Evolutionary conservation across 352 stramenopile genomes (phyloP).

Genomic region (Globisporangium camurandrum): DNA sequence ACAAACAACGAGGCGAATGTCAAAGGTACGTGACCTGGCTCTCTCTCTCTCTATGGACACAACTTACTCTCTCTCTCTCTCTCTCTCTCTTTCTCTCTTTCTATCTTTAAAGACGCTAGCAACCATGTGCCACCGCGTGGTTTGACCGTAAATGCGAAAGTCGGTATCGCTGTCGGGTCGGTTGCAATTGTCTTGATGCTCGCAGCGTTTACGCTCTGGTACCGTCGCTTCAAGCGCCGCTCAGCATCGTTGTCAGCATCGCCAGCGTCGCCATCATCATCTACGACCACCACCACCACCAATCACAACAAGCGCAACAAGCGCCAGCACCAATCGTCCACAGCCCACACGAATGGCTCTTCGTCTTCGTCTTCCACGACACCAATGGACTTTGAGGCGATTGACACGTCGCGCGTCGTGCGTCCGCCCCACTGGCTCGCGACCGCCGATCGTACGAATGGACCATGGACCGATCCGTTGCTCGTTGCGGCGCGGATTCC

Average conservation of each 20-base stretch:
- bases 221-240: conserved; percentile 19
- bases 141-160: conserved; percentile 9
- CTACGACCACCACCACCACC: not conserved
- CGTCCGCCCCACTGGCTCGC: conserved; percentile 1
- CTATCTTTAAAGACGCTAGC: not conserved
- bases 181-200: conserved; percentile 31
- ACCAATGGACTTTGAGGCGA: conserved; percentile 4
- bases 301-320: not conserved
- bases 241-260: not conserved
- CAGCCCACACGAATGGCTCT: too few relatives aligned
- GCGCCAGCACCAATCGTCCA: not conserved
- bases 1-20: not conserved
- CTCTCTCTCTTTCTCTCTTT: too few relatives aligned
- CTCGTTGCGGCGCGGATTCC: conserved; percentile 20
- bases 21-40: conserved; percentile 1
- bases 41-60: not conserved
- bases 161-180: conserved; percentile 25
- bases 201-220: conserved; percentile 36
- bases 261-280: conserved; percentile 1
- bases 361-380: not conserved
- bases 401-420: conserved; percentile 5
- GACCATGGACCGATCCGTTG: conserved; percentile 16
- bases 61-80: too few relatives aligned
- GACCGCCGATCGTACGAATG: conserved; percentile 1
- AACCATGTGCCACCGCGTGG: not conserved